phyloP scores from a whole-genome alignment of 164 flowering plant species.

The Warburgia ugandensis region DNA sequence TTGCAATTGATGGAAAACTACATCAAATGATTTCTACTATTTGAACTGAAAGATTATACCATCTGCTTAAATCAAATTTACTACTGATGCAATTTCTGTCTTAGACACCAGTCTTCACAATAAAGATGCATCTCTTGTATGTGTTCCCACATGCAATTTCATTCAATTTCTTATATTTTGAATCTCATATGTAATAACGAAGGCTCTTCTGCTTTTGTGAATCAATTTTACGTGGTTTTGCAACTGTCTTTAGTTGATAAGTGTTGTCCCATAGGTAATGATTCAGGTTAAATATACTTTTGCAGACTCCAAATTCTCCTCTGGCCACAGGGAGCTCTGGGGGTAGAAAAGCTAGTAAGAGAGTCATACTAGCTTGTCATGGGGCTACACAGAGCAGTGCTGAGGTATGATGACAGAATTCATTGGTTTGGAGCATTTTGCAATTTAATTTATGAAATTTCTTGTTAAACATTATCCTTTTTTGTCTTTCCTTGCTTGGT shows the following conservation, averaged over 20 bases:
- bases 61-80: too few relatives aligned
- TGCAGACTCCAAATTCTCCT: conserved; percentile 94
- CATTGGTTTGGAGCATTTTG: too few relatives aligned
- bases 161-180: neutral
- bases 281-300: neutral
- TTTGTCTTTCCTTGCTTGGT: too few relatives aligned
- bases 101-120: too few relatives aligned
- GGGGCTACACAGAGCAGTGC: conserved; percentile 38
- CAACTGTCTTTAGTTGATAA: neutral
- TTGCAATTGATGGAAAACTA: too few relatives aligned
- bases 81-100: too few relatives aligned
- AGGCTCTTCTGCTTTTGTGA: neutral
- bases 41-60: too few relatives aligned
- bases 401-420: conserved; percentile 42
- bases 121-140: too few relatives aligned
- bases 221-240: neutral
- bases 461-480: too few relatives aligned
- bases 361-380: conserved; percentile 71
- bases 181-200: neutral
- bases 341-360: conserved; percentile 68
- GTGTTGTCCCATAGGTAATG: neutral
- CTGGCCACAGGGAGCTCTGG: conserved; percentile 57
- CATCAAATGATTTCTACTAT: too few relatives aligned
- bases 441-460: too few relatives aligned
- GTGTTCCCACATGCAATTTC: too few relatives aligned